Evolutionary conservation across 2,329 filamentous ascomycete species (phyloP).

Genomic region (Cadophora luteo-olivacea): DNA sequence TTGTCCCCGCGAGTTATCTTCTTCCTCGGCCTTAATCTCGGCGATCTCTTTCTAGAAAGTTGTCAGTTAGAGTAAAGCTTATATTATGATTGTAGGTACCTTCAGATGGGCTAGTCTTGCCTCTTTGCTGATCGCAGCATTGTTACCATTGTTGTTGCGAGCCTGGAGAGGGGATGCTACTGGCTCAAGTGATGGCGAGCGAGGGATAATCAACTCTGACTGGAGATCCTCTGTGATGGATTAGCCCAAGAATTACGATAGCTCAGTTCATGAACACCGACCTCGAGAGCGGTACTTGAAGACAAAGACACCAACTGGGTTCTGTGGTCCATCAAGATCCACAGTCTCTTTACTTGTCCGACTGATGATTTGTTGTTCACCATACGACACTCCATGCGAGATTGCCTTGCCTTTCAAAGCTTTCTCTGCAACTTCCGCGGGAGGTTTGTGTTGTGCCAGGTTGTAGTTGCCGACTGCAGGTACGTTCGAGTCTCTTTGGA

Average conservation of each 20-base stretch:
- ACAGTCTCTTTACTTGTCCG: conserved; percentile 16
- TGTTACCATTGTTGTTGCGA: neutral
- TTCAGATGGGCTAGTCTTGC: conserved; percentile 33
- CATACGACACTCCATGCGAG: conserved; percentile 29
- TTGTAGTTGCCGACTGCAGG: neutral
- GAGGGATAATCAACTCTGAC: conserved; percentile 36
- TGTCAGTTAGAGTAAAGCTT: neutral
- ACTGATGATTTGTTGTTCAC: conserved; percentile 23
- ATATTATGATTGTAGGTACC: conserved; percentile 19
- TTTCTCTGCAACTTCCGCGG: conserved; percentile 27
- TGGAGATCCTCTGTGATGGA: conserved; percentile 29
- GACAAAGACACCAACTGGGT: conserved; percentile 30
- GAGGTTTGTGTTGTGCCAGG: conserved; percentile 11
- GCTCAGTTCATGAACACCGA: neutral
- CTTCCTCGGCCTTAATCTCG: conserved; percentile 33
- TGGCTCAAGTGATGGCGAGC: conserved; percentile 31
- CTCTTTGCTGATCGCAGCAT: neutral
- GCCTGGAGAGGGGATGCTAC: neutral
- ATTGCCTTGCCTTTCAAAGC: conserved; percentile 29
- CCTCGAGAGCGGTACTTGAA: conserved; percentile 35
- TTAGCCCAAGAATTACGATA: neutral
- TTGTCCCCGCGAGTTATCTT: conserved; percentile 9
- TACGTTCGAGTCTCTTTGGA: neutral
- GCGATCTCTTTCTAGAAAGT: conserved; percentile 32
- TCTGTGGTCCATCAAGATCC: conserved; percentile 22